phyloP scores from a whole-genome alignment of 345 rosid species.

The Garcia nutans region DNA sequence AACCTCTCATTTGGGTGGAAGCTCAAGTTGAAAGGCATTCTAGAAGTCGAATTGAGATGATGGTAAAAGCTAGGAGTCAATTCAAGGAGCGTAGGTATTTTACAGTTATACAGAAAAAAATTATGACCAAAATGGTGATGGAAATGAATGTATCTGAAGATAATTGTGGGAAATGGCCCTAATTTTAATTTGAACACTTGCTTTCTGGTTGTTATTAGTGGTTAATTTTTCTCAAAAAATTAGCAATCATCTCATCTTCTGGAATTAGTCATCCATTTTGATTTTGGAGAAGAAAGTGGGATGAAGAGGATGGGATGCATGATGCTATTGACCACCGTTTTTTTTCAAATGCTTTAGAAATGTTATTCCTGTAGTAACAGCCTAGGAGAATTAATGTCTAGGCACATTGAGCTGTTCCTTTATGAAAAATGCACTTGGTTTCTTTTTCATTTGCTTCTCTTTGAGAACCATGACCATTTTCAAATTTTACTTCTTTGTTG shows the following conservation, averaged over 20 bases:
- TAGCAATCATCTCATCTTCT: neutral
- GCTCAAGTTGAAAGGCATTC: slow-evolving; percentile 92
- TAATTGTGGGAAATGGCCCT: neutral
- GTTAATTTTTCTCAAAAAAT: neutral
- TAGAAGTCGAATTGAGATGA: slow-evolving; percentile 80
- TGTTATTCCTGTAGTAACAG: no score
- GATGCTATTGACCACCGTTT: neutral
- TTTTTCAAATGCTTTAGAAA: no score
- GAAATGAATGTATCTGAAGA: neutral
- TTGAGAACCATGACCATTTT: neutral
- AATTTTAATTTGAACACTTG: neutral
- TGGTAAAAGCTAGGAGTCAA: slow-evolving; percentile 89
- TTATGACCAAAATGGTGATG: neutral
- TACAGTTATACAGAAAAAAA: neutral
- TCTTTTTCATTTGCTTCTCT: neutral
- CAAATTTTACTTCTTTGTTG: neutral
- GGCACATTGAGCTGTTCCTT: neutral
- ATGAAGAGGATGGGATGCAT: neutral
- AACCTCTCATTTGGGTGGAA: slow-evolving; percentile 98
- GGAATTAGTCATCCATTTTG: neutral
- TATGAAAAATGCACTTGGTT: neutral
- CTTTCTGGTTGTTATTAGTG: neutral
- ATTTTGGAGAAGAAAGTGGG: neutral
- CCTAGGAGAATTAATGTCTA: neutral
- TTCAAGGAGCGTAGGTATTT: slow-evolving; percentile 89